Evolutionary conservation across 2,329 filamentous ascomycete species (phyloP).

Genomic region (Fusarium pilosicola): DNA sequence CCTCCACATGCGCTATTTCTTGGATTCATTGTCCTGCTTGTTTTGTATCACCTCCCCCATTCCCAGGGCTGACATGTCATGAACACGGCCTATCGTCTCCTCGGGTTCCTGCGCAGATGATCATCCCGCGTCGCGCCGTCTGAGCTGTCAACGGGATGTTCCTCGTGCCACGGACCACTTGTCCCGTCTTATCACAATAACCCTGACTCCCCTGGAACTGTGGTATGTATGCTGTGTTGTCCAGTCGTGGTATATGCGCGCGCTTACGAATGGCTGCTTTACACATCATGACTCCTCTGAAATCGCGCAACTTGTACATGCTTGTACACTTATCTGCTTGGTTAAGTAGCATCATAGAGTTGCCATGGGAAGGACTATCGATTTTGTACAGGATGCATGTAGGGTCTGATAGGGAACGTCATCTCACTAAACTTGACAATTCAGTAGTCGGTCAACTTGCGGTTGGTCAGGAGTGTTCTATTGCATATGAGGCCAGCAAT

Average conservation of each 20-base stretch:
- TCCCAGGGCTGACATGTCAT: conserved; percentile 21
- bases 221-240: conserved; percentile 5
- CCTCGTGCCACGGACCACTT: conserved; percentile 34
- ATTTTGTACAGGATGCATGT: conserved; percentile 26
- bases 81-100: conserved; percentile 36
- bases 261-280: conserved; percentile 36
- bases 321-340: not conserved
- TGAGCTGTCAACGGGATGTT: conserved; percentile 39
- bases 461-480: not conserved
- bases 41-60: not conserved
- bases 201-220: not conserved
- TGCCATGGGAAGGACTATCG: conserved; percentile 8
- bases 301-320: conserved; percentile 1
- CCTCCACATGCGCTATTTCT: conserved; percentile 37
- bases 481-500: conserved; percentile 27
- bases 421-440: conserved; percentile 5
- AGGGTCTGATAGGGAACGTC: conserved; percentile 14
- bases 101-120: conserved; percentile 48
- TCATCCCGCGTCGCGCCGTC: conserved; percentile 40
- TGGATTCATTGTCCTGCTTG: conserved; percentile 1
- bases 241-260: conserved; percentile 18
- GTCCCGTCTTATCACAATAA: conserved; percentile 17
- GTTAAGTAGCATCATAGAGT: conserved; percentile 12
- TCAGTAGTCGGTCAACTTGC: not conserved
- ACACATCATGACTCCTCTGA: conserved; percentile 33